Evolutionary conservation across 345 rosid species (phyloP).

Genomic region (Syzygium oleosum): DNA sequence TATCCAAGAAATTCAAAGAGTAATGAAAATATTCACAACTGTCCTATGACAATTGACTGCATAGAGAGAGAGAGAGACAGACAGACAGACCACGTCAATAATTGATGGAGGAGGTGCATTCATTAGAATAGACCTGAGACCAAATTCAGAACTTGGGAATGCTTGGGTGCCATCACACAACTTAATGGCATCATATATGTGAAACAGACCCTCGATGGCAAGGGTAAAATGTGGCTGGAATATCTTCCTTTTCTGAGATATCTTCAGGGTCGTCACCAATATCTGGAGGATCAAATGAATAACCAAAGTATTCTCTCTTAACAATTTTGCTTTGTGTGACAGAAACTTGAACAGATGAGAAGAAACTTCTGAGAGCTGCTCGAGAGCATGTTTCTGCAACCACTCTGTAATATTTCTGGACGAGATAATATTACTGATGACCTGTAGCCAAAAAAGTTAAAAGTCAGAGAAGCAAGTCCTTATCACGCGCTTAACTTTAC

Average conservation of each 20-base stretch:
- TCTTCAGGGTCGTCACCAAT: constrained; percentile 41
- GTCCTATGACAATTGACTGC: not conserved
- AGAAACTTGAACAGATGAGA: constrained; percentile 54
- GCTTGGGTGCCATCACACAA: constrained; percentile 14
- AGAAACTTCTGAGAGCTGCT: constrained; percentile 63
- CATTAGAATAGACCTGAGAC: constrained; percentile 58
- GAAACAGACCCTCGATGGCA: constrained; percentile 50
- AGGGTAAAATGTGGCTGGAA: constrained; percentile 72
- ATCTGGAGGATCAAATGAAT: constrained; percentile 39
- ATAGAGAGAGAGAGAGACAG: not conserved
- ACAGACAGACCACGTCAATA: constrained; percentile 39
- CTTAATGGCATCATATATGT: constrained; percentile 43
- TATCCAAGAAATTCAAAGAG: not conserved
- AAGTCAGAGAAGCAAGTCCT: not conserved
- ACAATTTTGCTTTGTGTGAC: constrained; percentile 30
- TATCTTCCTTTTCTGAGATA: constrained; percentile 64
- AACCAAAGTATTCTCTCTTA: constrained; percentile 26
- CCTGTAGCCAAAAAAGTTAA: constrained; percentile 27
- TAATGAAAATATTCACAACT: not conserved
- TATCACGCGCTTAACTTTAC: not conserved
- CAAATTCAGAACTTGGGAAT: constrained; percentile 37
- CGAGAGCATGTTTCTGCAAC: constrained; percentile 68
- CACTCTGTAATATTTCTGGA: constrained; percentile 51
- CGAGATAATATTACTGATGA: constrained; percentile 34
- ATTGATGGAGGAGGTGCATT: constrained; percentile 60